Conservation (phyloP, 192 early-diverging fungal genomes). For the Borealophlyctis nickersoniae region DNA sequence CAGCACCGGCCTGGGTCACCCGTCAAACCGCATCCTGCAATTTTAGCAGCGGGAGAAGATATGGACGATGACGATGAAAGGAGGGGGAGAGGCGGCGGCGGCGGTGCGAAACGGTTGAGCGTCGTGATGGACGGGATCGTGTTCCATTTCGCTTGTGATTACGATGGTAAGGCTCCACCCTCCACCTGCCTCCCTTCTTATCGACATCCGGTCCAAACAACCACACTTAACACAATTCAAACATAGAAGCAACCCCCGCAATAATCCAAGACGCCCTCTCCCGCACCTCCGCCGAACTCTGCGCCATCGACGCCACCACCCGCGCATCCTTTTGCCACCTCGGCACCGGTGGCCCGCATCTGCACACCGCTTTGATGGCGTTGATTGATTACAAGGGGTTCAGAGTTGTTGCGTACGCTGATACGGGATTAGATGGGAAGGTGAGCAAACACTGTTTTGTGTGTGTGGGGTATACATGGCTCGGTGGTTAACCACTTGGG, state of each 20-base stretch:
- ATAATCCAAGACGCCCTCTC: constrained; percentile 31
- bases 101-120: too few species aligned
- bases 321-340: constrained; percentile 21
- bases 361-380: constrained; percentile 47
- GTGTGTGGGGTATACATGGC: too few species aligned
- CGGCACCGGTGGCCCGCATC: constrained; percentile 19
- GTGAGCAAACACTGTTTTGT: too few species aligned
- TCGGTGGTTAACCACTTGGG: too few species aligned
- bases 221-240: too few species aligned
- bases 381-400: constrained; percentile 61
- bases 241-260: constrained; percentile 34
- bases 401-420: constrained; percentile 49
- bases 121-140: constrained; percentile 43
- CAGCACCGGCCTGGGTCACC: too few species aligned
- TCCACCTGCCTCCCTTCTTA: too few species aligned
- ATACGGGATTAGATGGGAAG: constrained; percentile 36
- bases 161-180: constrained; percentile 34
- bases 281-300: constrained; percentile 41
- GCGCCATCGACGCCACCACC: constrained; percentile 39
- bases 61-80: too few species aligned
- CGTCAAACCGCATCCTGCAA: too few species aligned
- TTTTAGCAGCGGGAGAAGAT: too few species aligned
- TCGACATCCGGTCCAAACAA: too few species aligned
- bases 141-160: constrained; percentile 44
- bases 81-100: too few species aligned